These are phyloP conservation scores for Ehretia macrophylla DNA, from an alignment of 257 asterid genomes.

Conservation along the genomic window DNA sequence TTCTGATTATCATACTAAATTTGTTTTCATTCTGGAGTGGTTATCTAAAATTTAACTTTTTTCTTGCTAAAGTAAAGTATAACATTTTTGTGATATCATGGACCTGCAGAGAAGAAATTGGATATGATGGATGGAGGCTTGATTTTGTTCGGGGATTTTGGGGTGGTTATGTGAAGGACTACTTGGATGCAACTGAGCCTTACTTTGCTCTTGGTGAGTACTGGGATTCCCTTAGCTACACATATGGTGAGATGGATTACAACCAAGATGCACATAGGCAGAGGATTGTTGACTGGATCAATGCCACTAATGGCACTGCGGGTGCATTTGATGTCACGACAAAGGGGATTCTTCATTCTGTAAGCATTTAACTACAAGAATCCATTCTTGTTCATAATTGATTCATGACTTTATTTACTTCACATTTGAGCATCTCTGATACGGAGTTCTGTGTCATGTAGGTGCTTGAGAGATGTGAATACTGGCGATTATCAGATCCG, in stretches of 20 bases:
- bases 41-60: background rate
- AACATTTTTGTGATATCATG: background rate
- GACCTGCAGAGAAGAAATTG: conserved; percentile 33
- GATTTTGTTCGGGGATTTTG: conserved; percentile 58
- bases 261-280: conserved; percentile 68
- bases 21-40: background rate
- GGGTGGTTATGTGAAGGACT: conserved; percentile 52
- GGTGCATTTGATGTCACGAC: conserved; percentile 65
- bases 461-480: conserved; percentile 12
- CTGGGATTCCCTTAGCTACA: conserved; percentile 56
- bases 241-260: conserved; percentile 52
- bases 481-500: conserved; percentile 53
- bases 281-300: conserved; percentile 56
- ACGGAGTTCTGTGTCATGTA: background rate
- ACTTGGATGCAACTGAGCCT: conserved; percentile 53
- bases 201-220: conserved; percentile 57
- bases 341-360: conserved; percentile 30
- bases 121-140: conserved; percentile 63
- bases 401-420: background rate
- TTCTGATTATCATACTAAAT: background rate
- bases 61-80: too few species aligned
- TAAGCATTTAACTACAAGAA: background rate
- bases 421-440: too few species aligned
- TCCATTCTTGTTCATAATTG: background rate
- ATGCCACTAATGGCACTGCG: conserved; percentile 57